These are phyloP conservation scores for Chaetomiaceae sp. DNA, from an alignment of 2,329 filamentous ascomycete genomes.

Conservation along the genomic window DNA sequence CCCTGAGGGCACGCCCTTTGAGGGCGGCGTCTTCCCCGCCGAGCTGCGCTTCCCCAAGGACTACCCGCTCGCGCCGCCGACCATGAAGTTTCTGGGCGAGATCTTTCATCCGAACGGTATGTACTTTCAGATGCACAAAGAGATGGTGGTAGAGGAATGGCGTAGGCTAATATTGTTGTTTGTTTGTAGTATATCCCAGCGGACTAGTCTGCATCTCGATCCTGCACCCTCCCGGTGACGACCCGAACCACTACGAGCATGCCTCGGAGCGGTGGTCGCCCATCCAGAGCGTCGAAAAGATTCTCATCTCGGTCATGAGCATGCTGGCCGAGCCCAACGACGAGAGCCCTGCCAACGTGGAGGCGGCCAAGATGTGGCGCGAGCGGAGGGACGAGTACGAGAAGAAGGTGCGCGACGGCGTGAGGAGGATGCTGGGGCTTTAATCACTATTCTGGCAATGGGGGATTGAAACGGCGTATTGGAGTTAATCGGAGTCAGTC, in stretches of 20 bases:
- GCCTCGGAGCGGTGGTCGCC: constrained; percentile 94
- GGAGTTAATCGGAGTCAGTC: neutral
- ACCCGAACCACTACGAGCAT: constrained; percentile 97
- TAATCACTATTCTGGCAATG: neutral
- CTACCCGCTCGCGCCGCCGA: constrained; percentile 92
- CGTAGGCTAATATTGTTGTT: neutral
- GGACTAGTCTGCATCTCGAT: constrained; percentile 98
- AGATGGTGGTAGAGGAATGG: neutral
- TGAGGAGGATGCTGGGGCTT: constrained; percentile 72
- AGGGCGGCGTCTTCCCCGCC: constrained; percentile 91
- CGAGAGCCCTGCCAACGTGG: constrained; percentile 92
- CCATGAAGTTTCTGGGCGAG: constrained; percentile 91
- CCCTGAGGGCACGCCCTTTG: constrained; percentile 91
- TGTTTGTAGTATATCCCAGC: constrained; percentile 71
- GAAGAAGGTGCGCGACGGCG: constrained; percentile 75
- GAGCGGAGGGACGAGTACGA: constrained; percentile 82
- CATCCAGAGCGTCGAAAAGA: constrained; percentile 97
- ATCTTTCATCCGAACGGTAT: constrained; percentile 96
- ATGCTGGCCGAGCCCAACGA: constrained; percentile 98
- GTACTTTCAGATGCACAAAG: constrained; percentile 24
- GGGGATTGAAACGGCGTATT: neutral
- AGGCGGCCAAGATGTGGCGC: constrained; percentile 95
- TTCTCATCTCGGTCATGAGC: constrained; percentile 93
- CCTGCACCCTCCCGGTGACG: constrained; percentile 90
- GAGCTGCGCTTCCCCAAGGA: constrained; percentile 93